Conservation (phyloP, 352 stramenopile genomes). For the Pythium oligandrum region DNA sequence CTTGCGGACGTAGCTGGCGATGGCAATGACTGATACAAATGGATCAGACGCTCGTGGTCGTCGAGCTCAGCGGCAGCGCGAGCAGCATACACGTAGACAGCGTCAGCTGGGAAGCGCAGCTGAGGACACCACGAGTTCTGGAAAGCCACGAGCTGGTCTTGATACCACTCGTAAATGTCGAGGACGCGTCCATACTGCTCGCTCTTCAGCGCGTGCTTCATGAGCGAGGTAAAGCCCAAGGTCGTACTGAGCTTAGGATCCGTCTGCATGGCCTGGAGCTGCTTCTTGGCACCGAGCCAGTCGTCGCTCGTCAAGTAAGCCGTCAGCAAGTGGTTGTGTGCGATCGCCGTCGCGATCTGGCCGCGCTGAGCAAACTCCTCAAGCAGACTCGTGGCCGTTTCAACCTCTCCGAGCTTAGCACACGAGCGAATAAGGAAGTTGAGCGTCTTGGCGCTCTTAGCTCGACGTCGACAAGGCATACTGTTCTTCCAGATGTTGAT, state of each 20-base stretch:
- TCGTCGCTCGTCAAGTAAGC: conserved; percentile 60
- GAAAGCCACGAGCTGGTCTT: conserved; percentile 38
- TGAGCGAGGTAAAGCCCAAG: conserved; percentile 68
- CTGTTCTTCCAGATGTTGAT: conserved; percentile 54
- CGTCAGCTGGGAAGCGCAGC: conserved; percentile 60
- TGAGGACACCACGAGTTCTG: conserved; percentile 46
- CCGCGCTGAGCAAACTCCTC: conserved; percentile 59
- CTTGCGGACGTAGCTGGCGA: conserved; percentile 36
- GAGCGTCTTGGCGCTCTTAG: conserved; percentile 72
- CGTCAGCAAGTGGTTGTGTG: conserved; percentile 74
- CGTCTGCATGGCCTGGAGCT: conserved; percentile 43
- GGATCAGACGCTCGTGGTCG: conserved; percentile 58
- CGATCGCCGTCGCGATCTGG: conserved; percentile 48
- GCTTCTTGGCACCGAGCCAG: conserved; percentile 29
- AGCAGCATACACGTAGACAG: conserved; percentile 59
- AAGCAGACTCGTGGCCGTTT: conserved; percentile 38
- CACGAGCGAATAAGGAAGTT: conserved; percentile 76
- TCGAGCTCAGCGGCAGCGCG: conserved; percentile 34
- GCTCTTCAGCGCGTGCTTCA: conserved; percentile 56
- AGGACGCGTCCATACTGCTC: conserved; percentile 38
- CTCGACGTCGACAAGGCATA: conserved; percentile 50
- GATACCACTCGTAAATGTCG: conserved; percentile 56
- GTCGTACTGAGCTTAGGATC: conserved; percentile 44
- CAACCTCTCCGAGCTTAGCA: conserved; percentile 34
- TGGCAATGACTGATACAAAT: conserved; percentile 49